These are phyloP conservation scores for Tremella mesenterica DNA, from an alignment of 768 basidiomycete genomes.

Conservation along the genomic window DNA sequence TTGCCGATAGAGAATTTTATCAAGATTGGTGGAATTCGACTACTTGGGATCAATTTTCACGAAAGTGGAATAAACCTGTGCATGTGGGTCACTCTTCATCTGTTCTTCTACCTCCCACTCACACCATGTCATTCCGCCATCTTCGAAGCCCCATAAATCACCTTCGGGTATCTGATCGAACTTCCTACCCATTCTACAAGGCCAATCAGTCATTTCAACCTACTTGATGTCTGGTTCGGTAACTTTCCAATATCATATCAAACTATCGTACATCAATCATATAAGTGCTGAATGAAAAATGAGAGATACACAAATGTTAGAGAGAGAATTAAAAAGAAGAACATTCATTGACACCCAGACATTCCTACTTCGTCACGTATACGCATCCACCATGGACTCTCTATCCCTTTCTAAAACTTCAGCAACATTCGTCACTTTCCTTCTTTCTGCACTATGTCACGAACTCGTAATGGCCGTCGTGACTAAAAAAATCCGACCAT, in stretches of 20 bases:
- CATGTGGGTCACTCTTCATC: constrained; percentile 55
- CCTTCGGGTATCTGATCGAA: background rate
- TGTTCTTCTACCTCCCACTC: background rate
- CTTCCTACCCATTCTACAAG: too few species aligned
- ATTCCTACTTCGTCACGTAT: constrained; percentile 82
- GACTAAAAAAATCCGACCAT: constrained; percentile 82
- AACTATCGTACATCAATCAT: background rate
- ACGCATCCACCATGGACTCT: constrained; percentile 72
- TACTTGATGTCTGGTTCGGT: too few species aligned
- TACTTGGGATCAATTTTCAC: constrained; percentile 92
- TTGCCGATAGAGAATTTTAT: constrained; percentile 96
- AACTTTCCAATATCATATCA: background rate
- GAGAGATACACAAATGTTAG: background rate
- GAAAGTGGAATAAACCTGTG: constrained; percentile 98
- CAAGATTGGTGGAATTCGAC: constrained; percentile 99
- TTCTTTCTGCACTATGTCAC: constrained; percentile 79
- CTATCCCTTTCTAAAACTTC: constrained; percentile 63
- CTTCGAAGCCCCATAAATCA: too few species aligned
- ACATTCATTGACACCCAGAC: too few species aligned
- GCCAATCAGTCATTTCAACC: too few species aligned
- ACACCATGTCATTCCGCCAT: too few species aligned
- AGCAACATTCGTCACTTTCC: constrained; percentile 90
- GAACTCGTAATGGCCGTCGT: constrained; percentile 96
- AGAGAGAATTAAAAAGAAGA: too few species aligned
- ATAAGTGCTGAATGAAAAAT: too few species aligned